A percentile compares a stretch with the other conserved stretches of the same genome.
phyloP scores from a whole-genome alignment of 495 filamentous ascomycete species.

The Hypoxylon rickii region DNA sequence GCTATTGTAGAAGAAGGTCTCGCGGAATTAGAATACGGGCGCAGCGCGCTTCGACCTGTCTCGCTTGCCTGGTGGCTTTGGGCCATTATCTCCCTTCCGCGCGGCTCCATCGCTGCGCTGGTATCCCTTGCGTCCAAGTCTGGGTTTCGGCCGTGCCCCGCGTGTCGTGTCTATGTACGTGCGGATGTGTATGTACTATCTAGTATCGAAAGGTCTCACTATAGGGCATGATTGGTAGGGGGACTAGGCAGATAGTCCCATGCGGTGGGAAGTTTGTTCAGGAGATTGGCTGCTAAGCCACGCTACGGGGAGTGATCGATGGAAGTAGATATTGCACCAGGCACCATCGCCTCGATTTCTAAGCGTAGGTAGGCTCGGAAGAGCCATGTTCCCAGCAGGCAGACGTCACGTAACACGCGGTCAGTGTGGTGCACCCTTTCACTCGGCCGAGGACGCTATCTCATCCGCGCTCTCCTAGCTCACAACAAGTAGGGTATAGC shows the following conservation, averaged over 20 bases:
- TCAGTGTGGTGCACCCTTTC: too few relatives aligned
- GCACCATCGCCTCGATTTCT: neutral
- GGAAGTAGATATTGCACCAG: neutral
- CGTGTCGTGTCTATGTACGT: neutral
- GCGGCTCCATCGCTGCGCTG: neutral
- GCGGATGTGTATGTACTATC: neutral
- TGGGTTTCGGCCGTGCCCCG: neutral
- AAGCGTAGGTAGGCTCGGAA: neutral
- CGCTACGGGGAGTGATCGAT: neutral
- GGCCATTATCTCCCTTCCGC: conserved; percentile 9
- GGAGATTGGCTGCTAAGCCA: conserved; percentile 20
- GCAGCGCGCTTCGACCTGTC: conserved; percentile 27
- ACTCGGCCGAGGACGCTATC: too few relatives aligned
- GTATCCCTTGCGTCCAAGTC: conserved; percentile 16
- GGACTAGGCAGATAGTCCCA: neutral
- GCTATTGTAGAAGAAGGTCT: neutral
- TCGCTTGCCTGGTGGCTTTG: too few relatives aligned
- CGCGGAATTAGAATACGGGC: conserved; percentile 29
- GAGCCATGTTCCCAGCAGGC: neutral
- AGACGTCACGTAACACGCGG: neutral
- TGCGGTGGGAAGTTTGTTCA: neutral
- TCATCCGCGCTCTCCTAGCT: too few relatives aligned
- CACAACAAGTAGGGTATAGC: too few relatives aligned
- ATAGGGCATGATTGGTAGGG: too few relatives aligned
- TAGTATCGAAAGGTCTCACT: too few relatives aligned